Evolutionary conservation across 176 grass and related monocot species (phyloP).

Genomic region (Aegilops umbellulata): DNA sequence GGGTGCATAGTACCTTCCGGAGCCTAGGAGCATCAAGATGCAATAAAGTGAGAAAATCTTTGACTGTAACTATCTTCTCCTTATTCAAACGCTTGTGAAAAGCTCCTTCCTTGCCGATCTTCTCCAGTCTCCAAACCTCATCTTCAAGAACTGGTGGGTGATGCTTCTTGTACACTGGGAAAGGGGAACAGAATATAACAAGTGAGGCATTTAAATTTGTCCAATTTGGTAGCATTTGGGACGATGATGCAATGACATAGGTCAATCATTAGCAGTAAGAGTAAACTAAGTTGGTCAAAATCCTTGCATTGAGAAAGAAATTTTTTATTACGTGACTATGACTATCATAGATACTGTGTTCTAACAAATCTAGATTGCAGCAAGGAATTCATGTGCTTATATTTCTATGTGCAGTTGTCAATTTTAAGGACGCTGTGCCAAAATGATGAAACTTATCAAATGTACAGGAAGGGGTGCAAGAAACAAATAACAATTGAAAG

Average conservation of each 20-base stretch:
- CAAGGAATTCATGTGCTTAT: background rate
- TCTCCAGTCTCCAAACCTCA: conserved; percentile 95
- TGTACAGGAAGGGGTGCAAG: conserved; percentile 3
- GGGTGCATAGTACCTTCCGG: conserved; percentile 60
- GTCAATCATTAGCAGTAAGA: background rate
- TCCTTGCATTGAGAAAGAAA: background rate
- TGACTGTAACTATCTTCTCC: conserved; percentile 70
- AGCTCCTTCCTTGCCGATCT: conserved; percentile 95
- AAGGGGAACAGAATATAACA: conserved; percentile 7
- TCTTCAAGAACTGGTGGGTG: conserved; percentile 80
- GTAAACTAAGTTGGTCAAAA: background rate
- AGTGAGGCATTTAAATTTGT: conserved; percentile 4
- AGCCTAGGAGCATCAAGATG: conserved; percentile 64
- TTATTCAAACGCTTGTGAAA: conserved; percentile 90
- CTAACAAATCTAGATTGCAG: conserved; percentile 5
- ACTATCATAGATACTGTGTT: background rate
- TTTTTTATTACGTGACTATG: too few relatives aligned
- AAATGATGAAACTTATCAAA: conserved; percentile 5
- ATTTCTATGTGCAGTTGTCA: conserved; percentile 1
- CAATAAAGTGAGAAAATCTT: conserved; percentile 79
- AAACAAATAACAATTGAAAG: conserved; percentile 21
- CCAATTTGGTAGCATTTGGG: background rate
- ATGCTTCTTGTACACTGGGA: conserved; percentile 98
- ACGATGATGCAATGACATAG: background rate
- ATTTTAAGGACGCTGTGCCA: background rate